Evolutionary conservation across 192 early-diverging fungal genomes (phyloP), one percentile per base, ranked within the genome.

Genomic region (Phlyctochytrium arcticum): DNA sequence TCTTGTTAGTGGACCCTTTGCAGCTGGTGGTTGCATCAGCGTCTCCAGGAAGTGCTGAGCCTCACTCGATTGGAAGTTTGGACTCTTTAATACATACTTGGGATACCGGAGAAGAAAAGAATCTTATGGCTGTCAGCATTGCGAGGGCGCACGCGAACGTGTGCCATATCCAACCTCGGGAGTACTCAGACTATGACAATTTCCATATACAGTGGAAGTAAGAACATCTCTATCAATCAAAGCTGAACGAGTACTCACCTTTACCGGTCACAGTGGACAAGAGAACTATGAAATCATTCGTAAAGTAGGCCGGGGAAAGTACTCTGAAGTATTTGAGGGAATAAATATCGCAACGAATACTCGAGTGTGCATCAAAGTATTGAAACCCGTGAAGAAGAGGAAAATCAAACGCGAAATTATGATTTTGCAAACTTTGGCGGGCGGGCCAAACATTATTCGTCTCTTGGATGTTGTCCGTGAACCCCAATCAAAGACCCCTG

Each of bases 361-460:
- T 56, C 86, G 93, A 67, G 96, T 95, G 77, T 91, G 95, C 62
- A 99, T 99, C 84, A 99, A 99, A 81, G 96, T 96, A 7, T 80
- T 99, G 54, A 99, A 99, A 80, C 96, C 96, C 3, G 94, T 99
- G 62, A 99, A 99, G 83, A 99, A 99, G 87, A 97, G 97, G 90
- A 99, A 99, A 84, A 99, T 99, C 70, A 98, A 96, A 85, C 85
- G 96, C 50, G 96, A 99, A 74, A 95, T 99, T 74, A 97, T 95
- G 74, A 99, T 99, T 60, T 84, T 99, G 69, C 95, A 97, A 73
- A 99, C 96, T 70, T 79, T 99, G 48, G 86, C 89, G 30, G 96
- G 96, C 36, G 96, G 96, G 4, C 83, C 88, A 27, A 99, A 99
- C 72, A 84, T 99, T 36, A 85, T 99, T 63, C 85, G 86, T 57